phyloP scores from a whole-genome alignment of 805 yeast genomes.

The Wickerhamiella qilinensis region DNA sequence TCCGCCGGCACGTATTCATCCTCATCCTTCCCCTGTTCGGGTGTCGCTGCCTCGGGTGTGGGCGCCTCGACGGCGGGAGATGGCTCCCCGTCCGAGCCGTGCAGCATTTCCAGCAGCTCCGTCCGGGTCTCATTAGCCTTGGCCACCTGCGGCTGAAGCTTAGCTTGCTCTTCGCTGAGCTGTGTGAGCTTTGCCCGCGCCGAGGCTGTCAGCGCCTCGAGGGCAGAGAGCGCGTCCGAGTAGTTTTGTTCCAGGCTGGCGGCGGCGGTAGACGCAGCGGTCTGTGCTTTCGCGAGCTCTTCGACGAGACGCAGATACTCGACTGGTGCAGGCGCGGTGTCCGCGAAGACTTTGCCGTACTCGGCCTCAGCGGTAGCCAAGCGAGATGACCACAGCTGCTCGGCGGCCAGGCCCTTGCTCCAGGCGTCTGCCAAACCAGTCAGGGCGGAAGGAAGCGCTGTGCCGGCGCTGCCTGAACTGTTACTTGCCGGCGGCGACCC shows the following conservation, averaged over 20 bases:
- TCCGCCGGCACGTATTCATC: conserved; percentile 5
- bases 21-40: neutral
- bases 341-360: conserved; percentile 13
- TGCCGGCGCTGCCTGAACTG: neutral
- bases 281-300: conserved; percentile 12
- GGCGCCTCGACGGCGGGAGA: conserved; percentile 5
- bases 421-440: conserved; percentile 2
- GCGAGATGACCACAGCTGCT: neutral
- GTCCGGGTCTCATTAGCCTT: conserved; percentile 8
- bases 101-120: conserved; percentile 18
- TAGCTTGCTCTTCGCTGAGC: neutral
- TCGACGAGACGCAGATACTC: conserved; percentile 17
- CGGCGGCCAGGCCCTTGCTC: conserved; percentile 1
- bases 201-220: neutral
- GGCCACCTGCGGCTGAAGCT: neutral
- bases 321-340: conserved; percentile 22
- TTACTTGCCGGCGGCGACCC: neutral
- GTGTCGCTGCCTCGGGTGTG: conserved; percentile 4
- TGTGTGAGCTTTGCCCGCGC: neutral
- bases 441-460: neutral
- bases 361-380: conserved; percentile 3
- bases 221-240: neutral
- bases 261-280: neutral
- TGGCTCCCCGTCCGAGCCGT: conserved; percentile 9
- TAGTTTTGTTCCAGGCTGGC: neutral